Percentiles rank a stretch among this genome's conserved stretches.
These are phyloP conservation scores for Annulohypoxylon moriforme DNA, from an alignment of 495 filamentous ascomycete genomes.

Conservation along the genomic window DNA sequence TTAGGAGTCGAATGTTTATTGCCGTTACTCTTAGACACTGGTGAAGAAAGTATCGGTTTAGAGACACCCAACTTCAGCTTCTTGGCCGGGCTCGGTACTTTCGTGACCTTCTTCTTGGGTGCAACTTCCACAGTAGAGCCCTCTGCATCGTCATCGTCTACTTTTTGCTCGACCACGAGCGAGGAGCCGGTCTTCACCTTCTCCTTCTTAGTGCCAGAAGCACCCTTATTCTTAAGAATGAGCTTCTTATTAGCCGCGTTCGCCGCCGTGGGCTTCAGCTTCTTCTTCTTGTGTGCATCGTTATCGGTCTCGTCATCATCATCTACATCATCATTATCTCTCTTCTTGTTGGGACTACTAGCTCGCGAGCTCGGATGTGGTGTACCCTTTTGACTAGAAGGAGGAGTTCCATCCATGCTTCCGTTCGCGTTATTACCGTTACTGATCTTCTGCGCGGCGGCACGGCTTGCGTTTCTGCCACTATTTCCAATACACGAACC, in stretches of 20 bases:
- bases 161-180: constrained; percentile 56
- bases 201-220: constrained; percentile 55
- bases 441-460: constrained; percentile 65
- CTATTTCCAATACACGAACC: constrained; percentile 83
- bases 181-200: constrained; percentile 57
- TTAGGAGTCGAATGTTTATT: constrained; percentile 42
- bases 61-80: constrained; percentile 56
- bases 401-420: constrained; percentile 64
- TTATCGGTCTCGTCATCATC: constrained; percentile 64
- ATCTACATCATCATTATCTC: constrained; percentile 60
- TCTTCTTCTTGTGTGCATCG: constrained; percentile 63
- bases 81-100: constrained; percentile 57
- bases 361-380: constrained; percentile 62
- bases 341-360: constrained; percentile 61
- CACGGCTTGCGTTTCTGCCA: constrained; percentile 73
- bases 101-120: constrained; percentile 57
- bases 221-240: constrained; percentile 60
- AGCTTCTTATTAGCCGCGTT: constrained; percentile 57
- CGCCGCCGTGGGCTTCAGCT: constrained; percentile 56
- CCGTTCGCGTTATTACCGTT: constrained; percentile 61
- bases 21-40: constrained; percentile 52
- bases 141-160: constrained; percentile 51
- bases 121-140: constrained; percentile 57
- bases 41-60: constrained; percentile 54
- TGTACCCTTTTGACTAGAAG: constrained; percentile 69